Evolutionary conservation across 805 yeast genomes (phyloP).

Genomic region (Ogataea wickerhamii): DNA sequence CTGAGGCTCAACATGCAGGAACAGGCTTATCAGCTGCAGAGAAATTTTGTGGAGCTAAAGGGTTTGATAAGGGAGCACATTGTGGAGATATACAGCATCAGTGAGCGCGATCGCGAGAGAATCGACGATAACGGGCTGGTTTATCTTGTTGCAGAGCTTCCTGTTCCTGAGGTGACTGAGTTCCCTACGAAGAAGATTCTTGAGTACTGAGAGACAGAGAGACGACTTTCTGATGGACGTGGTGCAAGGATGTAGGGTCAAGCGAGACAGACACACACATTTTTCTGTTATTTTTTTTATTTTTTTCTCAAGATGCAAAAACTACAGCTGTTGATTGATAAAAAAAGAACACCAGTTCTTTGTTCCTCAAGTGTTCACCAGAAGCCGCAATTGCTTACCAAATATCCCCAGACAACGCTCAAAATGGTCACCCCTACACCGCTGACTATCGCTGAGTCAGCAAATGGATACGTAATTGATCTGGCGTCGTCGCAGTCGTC

Average conservation of each 20-base stretch:
- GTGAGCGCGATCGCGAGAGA: conserved; percentile 85
- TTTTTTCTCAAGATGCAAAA: too few relatives aligned
- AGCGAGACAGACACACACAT: too few relatives aligned
- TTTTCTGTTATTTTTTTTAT: too few relatives aligned
- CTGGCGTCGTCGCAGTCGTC: conserved; percentile 14
- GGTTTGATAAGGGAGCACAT: conserved; percentile 55
- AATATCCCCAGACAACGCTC: too few relatives aligned
- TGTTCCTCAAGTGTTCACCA: too few relatives aligned
- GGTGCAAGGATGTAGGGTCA: too few relatives aligned
- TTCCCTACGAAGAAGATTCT: conserved; percentile 57
- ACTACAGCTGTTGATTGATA: too few relatives aligned
- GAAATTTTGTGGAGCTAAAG: conserved; percentile 55
- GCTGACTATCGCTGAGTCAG: conserved; percentile 25
- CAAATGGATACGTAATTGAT: conserved; percentile 29
- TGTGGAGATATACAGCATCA: conserved; percentile 73
- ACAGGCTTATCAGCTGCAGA: conserved; percentile 81
- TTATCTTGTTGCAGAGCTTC: conserved; percentile 72
- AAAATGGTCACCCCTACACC: conserved; percentile 26
- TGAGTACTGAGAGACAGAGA: conserved; percentile 55
- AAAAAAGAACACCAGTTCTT: too few relatives aligned
- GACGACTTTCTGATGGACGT: too few relatives aligned
- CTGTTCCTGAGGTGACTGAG: conserved; percentile 60
- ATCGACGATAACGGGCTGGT: conserved; percentile 84
- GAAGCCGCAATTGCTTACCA: too few relatives aligned
- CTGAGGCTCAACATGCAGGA: conserved; percentile 67